Conservation (phyloP, 495 filamentous ascomycete genomes). For the Hypoxylon trugodes region DNA sequence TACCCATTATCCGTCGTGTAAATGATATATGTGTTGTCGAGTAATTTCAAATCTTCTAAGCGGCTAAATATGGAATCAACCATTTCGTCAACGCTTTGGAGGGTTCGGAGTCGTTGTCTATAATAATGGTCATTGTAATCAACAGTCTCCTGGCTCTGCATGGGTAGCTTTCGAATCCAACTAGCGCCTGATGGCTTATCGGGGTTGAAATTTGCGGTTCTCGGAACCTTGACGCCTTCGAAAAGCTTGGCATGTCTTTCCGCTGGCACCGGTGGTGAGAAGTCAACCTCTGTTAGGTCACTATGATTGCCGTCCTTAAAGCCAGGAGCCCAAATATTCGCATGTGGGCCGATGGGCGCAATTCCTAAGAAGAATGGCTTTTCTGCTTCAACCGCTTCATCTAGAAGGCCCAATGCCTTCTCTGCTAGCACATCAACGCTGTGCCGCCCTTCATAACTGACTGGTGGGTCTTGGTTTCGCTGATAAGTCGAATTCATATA, state of each 20-base stretch:
- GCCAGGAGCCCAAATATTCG: conserved; percentile 53
- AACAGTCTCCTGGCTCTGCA: conserved; percentile 62
- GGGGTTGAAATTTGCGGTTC: conserved; percentile 64
- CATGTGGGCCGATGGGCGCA: conserved; percentile 73
- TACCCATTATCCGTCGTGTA: conserved; percentile 81
- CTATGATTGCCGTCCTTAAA: conserved; percentile 46
- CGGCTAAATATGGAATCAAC: conserved; percentile 64
- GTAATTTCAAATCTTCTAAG: conserved; percentile 58
- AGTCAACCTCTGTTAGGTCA: conserved; percentile 39
- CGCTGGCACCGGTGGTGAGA: conserved; percentile 63
- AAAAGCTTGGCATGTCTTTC: conserved; percentile 59
- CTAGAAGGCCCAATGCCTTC: conserved; percentile 70
- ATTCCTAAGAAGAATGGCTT: conserved; percentile 74
- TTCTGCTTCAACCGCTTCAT: conserved; percentile 62
- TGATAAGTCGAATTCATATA: conserved; percentile 75
- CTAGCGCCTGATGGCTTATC: conserved; percentile 63
- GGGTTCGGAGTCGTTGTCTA: conserved; percentile 65
- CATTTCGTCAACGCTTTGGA: conserved; percentile 76
- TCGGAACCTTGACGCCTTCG: conserved; percentile 55
- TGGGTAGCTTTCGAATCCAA: conserved; percentile 66
- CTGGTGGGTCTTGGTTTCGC: conserved; percentile 66
- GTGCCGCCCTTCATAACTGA: conserved; percentile 66
- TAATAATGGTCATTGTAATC: conserved; percentile 76
- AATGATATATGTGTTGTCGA: conserved; percentile 76
- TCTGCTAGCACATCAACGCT: conserved; percentile 68